Conservation (phyloP, 2,329 filamentous ascomycete genomes). For the Apiospora hydei region DNA sequence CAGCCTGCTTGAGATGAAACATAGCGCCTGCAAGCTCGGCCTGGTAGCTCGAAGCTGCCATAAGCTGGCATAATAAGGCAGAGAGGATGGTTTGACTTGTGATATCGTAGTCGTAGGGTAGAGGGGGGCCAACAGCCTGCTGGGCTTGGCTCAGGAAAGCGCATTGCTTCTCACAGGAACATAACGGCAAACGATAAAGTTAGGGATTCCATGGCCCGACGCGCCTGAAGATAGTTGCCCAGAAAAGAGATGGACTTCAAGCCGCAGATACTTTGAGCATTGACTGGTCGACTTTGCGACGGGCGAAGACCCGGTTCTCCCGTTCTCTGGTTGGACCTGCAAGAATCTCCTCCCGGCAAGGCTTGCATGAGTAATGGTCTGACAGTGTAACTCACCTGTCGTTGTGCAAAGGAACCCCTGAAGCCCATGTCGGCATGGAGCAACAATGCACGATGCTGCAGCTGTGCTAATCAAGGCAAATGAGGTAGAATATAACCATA, state of each 20-base stretch:
- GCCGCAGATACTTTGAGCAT: neutral
- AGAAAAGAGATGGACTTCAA: neutral
- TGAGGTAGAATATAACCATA: neutral
- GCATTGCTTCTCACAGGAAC: neutral
- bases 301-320: neutral
- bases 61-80: slow-evolving; percentile 7
- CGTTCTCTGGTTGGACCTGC: neutral
- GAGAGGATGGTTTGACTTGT: neutral
- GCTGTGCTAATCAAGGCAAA: neutral
- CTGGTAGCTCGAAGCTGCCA: neutral
- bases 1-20: slow-evolving; percentile 18
- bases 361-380: neutral
- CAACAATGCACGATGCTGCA: neutral
- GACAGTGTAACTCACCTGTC: neutral
- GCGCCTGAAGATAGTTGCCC: neutral
- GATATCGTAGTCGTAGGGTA: neutral
- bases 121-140: neutral
- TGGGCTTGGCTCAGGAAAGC: neutral
- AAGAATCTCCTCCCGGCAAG: neutral
- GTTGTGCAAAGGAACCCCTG: neutral
- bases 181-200: slow-evolving; percentile 6
- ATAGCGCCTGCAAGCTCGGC: neutral
- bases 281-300: neutral
- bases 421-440: neutral
- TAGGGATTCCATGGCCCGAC: neutral